Evolutionary conservation across 2,329 filamentous ascomycete species (phyloP), one percentile per base, ranked within the genome.

Genomic region (Didymosphaeria variabile): DNA sequence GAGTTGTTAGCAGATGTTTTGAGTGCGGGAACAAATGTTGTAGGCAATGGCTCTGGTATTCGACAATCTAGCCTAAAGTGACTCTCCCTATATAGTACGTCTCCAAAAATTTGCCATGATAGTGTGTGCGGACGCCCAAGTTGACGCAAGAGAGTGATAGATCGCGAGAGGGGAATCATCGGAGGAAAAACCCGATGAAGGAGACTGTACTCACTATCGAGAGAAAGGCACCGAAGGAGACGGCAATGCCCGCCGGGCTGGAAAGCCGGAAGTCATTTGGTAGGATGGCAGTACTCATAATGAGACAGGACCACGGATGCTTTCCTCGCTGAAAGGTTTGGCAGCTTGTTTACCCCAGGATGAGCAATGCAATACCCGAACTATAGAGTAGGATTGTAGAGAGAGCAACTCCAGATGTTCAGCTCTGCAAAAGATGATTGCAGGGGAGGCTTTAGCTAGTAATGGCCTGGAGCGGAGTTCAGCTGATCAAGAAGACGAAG

Each of bases 191-290:
- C 2, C 34, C 10, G 4, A 7, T 36, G 34, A 23, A 10, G 19
- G 12, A 23, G 7, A 12, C n/a, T 13, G 7, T 19, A 63, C 65
- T 53, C 62, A 69, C 66, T 26, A 65, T 49, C 12, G 52, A 36
- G 3, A 65, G 23, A 23, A 70, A 60, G 12, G 66, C 15, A 2
- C 65, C 62, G 5, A 58, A 15, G 1, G 62, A 66, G 15, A 63
- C 21, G 10, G 47, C 46, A 46, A 68, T 63, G 29, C 68, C 66
- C 12, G 26, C n/a, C 3, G 53, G 45, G 45, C 64, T 66, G 29
- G 63, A 57, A 26, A 67, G 53, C 15, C 50, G 60, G 31, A 67
- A 59, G 42, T 58, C 55, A 5, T 58, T 42, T 10, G 51, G 44
- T 17, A 55, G 19, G 13, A 44, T 23, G 15, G 31, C n/a, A 5